These are phyloP conservation scores for Collybia mongolica DNA, from an alignment of 768 basidiomycete species.

Conservation along the genomic window DNA sequence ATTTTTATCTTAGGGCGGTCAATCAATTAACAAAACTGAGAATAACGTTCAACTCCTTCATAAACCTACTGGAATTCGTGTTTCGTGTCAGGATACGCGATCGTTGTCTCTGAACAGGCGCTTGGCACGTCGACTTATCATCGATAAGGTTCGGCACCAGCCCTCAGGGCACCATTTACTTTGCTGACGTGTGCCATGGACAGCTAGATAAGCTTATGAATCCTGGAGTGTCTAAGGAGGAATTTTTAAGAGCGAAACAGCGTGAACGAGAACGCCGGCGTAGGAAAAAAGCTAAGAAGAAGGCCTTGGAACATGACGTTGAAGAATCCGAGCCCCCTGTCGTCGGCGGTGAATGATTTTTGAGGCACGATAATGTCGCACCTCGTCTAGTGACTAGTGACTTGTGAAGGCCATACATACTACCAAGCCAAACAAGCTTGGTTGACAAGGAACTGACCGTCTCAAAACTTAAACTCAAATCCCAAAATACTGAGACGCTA, in stretches of 20 bases:
- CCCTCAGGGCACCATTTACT: conserved; percentile 11
- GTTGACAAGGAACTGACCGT: too few species aligned
- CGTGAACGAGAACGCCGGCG: conserved; percentile 73
- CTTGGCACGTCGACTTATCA: conserved; percentile 67
- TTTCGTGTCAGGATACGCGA: conserved; percentile 86
- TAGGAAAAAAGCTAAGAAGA: conserved; percentile 79
- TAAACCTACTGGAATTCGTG: conserved; percentile 84
- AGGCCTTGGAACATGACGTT: conserved; percentile 33
- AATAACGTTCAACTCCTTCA: conserved; percentile 90
- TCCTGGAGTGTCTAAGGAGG: conserved; percentile 74
- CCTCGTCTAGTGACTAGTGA: too few species aligned
- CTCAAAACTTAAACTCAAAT: too few species aligned
- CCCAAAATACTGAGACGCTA: too few species aligned
- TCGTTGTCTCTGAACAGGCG: conserved; percentile 79
- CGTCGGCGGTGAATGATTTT: too few species aligned
- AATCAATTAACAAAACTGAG: conserved; percentile 94
- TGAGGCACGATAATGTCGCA: too few species aligned
- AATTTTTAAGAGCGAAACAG: conserved; percentile 68
- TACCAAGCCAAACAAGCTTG: too few species aligned
- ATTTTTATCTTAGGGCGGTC: conserved; percentile 64
- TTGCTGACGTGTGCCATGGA: conserved; percentile 18
- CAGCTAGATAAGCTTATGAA: conserved; percentile 74
- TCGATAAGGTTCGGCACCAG: conserved; percentile 60
- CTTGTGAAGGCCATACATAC: too few species aligned
- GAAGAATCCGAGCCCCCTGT: conserved; percentile 11